Conservation (phyloP, 1,284 basidiomycete species). For the Takashimella tepidaria region DNA sequence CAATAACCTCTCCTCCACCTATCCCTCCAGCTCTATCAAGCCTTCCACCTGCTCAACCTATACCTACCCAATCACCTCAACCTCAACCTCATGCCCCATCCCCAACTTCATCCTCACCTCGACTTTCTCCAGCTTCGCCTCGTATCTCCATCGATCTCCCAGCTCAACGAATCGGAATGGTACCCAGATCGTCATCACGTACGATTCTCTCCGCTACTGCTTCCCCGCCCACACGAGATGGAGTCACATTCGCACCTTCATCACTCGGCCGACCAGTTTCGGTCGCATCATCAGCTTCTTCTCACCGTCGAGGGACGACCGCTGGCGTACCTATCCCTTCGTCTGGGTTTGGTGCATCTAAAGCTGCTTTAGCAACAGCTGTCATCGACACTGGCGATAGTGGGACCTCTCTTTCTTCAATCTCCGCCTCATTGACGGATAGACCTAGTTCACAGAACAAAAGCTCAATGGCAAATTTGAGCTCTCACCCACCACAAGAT, state of each 20-base stretch:
- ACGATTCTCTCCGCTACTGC: not conserved
- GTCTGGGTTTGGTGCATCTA: slow-evolving; percentile 4
- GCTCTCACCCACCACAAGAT: not conserved
- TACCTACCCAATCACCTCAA: not conserved
- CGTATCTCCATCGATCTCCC: not conserved
- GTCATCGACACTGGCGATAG: slow-evolving; percentile 24
- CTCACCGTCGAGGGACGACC: slow-evolving; percentile 20
- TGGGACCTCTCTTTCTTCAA: slow-evolving; percentile 3
- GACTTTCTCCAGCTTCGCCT: not conserved
- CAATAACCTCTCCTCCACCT: not conserved
- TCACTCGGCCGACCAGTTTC: slow-evolving; percentile 24
- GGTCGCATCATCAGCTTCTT: slow-evolving; percentile 24
- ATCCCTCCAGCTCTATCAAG: not conserved
- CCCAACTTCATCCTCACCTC: not conserved
- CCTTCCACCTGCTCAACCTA: no score
- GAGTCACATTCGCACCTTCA: slow-evolving; percentile 13
- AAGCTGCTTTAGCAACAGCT: slow-evolving; percentile 31
- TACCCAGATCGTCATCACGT: not conserved
- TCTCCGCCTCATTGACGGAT: not conserved
- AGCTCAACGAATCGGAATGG: not conserved
- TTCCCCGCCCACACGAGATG: slow-evolving; percentile 12
- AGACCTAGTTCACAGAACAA: not conserved
- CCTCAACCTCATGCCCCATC: not conserved
- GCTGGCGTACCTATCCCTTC: slow-evolving; percentile 19
- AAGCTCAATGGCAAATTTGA: not conserved